Evolutionary conservation across 495 filamentous ascomycete genomes (phyloP).

Genomic region (Coniosporium apollinis): DNA sequence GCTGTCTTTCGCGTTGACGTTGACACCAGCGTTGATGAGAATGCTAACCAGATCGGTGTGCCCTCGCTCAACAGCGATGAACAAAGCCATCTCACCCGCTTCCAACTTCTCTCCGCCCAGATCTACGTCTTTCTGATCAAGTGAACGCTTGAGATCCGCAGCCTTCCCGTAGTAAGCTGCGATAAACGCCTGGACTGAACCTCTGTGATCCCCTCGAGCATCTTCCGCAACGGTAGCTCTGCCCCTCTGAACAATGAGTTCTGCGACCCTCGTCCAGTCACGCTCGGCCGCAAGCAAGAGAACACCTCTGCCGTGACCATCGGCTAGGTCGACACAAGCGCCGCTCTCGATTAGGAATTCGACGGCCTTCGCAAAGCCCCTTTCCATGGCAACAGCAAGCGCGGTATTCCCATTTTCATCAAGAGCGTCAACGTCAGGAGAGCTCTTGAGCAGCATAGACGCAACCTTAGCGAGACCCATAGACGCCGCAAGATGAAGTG

Average conservation of each 20-base stretch:
- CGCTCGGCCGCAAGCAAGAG: constrained; percentile 4
- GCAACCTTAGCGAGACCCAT: constrained; percentile 9
- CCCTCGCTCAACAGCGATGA: constrained; percentile 4
- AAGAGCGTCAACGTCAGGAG: constrained; percentile 6
- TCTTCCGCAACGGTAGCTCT: neutral
- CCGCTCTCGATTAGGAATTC: constrained; percentile 8
- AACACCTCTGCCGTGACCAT: neutral
- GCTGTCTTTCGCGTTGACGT: constrained; percentile 7
- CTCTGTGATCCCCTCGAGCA: too few relatives aligned
- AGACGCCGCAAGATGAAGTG: constrained; percentile 10
- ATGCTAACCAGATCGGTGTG: constrained; percentile 5
- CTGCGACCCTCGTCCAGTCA: constrained; percentile 1
- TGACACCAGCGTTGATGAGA: constrained; percentile 10
- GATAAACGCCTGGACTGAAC: neutral
- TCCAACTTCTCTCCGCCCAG: neutral
- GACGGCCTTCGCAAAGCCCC: constrained; percentile 6
- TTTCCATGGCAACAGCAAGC: constrained; percentile 6
- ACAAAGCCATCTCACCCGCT: constrained; percentile 1
- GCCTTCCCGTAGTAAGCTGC: constrained; percentile 2
- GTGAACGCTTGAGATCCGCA: neutral
- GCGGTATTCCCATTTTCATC: constrained; percentile 10
- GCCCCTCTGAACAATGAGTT: neutral
- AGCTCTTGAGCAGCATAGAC: constrained; percentile 3
- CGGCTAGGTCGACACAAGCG: constrained; percentile 4
- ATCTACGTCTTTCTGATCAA: neutral